Evolutionary conservation across 805 yeast species (phyloP), one percentile per base, ranked within the genome.

Genomic region (Ogataea trehaloabstinens): DNA sequence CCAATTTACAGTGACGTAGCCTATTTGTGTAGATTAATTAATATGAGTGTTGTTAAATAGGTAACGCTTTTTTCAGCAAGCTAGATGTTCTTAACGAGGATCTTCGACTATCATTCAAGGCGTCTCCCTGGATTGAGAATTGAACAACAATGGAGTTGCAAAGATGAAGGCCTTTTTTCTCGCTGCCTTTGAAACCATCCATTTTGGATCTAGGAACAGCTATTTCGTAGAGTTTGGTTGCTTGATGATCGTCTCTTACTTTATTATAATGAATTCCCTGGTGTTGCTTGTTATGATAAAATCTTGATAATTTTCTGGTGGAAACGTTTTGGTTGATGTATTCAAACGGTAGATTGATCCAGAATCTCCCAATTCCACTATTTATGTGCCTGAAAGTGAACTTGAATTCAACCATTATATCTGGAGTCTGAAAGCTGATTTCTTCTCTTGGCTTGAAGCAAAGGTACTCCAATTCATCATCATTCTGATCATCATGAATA

Each of bases 171-270:
- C 89, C 89, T 45, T 71, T 73, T 32, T 65, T 66, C n/a, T 54
- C 51, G 1, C 79, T 70, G 2, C 93, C 95, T 46, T 72, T 71
- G 41, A 69, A 70, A 0, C 95, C 95, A 58, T 85, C 95, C 49
- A 82, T 63, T 0, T 74, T 70, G 2, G 66, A 64, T 81, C 82
- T 78, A 28, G 53, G 46, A 4, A 45, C 20, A 21, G 29, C 38
- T 3, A 40, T 11, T 15, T 21, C 30, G 34, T 38, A 42, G 4
- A 12, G 12, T 10, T 34, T 38, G 25, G 12, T 22, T 22, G 25
- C 12, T 8, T 22, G 12, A 12, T 12, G 25, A 22, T 22, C 8
- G 25, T 22, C 25, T 12, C n/a, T n/a, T n/a, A n/a, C n/a, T n/a
- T n/a, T n/a, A n/a, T n/a, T n/a, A n/a, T n/a, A n/a, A n/a, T n/a